Conservation (phyloP, 805 yeast species). For the Kluyveromyces aestuarii region DNA sequence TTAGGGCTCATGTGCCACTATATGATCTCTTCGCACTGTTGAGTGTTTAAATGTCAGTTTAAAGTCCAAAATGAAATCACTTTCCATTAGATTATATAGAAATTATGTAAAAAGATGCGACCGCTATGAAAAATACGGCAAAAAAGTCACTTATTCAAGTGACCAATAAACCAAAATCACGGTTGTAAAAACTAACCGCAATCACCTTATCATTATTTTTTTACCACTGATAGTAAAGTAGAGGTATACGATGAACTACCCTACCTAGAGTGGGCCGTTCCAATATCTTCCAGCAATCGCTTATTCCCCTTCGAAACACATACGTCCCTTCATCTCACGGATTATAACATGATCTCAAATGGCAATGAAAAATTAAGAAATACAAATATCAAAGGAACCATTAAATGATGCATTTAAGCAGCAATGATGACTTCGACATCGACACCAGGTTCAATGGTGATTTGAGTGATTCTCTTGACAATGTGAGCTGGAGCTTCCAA, state of each 20-base stretch:
- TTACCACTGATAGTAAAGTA: slow-evolving; percentile 33
- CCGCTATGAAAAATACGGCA: background rate
- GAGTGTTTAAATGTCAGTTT: background rate
- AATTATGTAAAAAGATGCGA: background rate
- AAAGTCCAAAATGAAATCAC: background rate
- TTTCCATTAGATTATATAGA: background rate
- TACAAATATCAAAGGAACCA: slow-evolving; percentile 7
- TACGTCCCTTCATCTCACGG: background rate
- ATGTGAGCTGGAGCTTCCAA: slow-evolving; percentile 91
- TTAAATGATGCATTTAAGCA: slow-evolving; percentile 39
- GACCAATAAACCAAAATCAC: slow-evolving; percentile 6
- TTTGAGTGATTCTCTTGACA: slow-evolving; percentile 93
- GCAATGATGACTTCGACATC: slow-evolving; percentile 93
- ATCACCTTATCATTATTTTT: slow-evolving; percentile 9
- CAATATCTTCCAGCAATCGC: background rate
- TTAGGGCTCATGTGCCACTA: background rate
- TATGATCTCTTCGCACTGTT: too few species aligned
- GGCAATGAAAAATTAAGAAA: background rate
- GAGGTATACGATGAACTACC: slow-evolving; percentile 31
- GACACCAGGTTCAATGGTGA: slow-evolving; percentile 99
- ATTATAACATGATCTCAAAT: background rate
- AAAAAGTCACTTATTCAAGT: slow-evolving; percentile 7
- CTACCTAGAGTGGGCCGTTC: slow-evolving; percentile 31
- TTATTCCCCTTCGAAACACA: background rate
- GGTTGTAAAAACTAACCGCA: background rate